phyloP scores from a whole-genome alignment of 305 asterid species.

The Plantago coronopus region DNA sequence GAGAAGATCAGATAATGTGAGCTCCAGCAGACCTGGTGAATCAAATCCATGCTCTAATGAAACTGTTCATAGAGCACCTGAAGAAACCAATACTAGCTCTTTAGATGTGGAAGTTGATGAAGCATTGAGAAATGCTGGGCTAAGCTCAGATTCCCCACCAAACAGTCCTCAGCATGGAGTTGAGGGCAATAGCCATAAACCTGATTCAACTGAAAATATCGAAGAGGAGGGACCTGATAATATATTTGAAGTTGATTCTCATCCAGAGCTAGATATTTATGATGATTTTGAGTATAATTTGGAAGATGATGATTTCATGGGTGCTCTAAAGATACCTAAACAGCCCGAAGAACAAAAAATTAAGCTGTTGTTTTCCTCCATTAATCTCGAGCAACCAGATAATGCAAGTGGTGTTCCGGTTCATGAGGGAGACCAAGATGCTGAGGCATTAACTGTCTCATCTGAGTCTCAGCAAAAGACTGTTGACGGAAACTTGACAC shows the following conservation, averaged over 20 bases:
- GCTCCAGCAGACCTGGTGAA: slow-evolving; percentile 35
- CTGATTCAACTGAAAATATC: slow-evolving; percentile 30
- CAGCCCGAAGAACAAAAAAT: slow-evolving; percentile 58
- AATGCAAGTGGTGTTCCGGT: slow-evolving; percentile 7
- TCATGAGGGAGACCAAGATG: slow-evolving; percentile 14
- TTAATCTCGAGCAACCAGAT: slow-evolving; percentile 39
- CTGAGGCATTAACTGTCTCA: slow-evolving; percentile 31
- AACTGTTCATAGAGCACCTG: slow-evolving; percentile 34
- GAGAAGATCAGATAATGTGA: slow-evolving; percentile 53
- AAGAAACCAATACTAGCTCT: slow-evolving; percentile 31
- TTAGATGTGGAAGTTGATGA: slow-evolving; percentile 54
- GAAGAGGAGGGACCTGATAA: slow-evolving; percentile 65
- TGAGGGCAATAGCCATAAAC: slow-evolving; percentile 34
- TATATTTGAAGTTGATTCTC: slow-evolving; percentile 63
- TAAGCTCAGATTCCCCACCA: slow-evolving; percentile 90
- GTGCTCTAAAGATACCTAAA: slow-evolving; percentile 49
- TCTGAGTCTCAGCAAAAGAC: slow-evolving; percentile 29
- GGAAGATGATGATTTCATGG: slow-evolving; percentile 84
- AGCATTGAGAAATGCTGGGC: slow-evolving; percentile 83
- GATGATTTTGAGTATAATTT: slow-evolving; percentile 93
- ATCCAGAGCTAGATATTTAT: slow-evolving; percentile 77
- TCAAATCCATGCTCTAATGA: slow-evolving; percentile 38
- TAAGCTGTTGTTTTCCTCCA: slow-evolving; percentile 68
- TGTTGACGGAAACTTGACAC: slow-evolving; percentile 28
- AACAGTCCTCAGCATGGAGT: slow-evolving; percentile 52